A percentile compares a stretch with the other conserved stretches of the same genome.
phyloP scores from a whole-genome alignment of 1,139 yeast genomes.

The Geotrichum klebahnii region DNA sequence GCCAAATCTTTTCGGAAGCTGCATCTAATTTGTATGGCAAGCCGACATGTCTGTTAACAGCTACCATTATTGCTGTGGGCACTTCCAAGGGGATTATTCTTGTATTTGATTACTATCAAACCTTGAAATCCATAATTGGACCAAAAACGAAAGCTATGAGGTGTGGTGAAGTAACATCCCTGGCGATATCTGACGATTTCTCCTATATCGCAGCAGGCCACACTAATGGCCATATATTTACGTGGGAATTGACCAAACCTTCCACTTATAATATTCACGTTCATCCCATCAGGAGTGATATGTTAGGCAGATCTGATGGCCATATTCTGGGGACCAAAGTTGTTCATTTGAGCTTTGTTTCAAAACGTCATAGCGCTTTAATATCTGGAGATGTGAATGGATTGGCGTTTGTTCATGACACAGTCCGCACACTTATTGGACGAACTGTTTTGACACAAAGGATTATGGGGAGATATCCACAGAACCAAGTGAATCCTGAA shows the following conservation, averaged over 20 bases:
- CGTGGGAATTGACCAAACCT: constrained; percentile 46
- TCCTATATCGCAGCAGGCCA: constrained; percentile 49
- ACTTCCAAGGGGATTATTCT: constrained; percentile 57
- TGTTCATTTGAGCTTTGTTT: constrained; percentile 51
- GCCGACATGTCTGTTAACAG: constrained; percentile 47
- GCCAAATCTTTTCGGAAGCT: constrained; percentile 40
- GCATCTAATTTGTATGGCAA: constrained; percentile 47
- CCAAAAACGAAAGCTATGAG: constrained; percentile 31
- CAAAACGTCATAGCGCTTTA: constrained; percentile 54
- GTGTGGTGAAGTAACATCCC: constrained; percentile 46
- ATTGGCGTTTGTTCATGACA: constrained; percentile 55
- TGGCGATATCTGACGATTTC: constrained; percentile 51
- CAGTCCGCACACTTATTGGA: constrained; percentile 52
- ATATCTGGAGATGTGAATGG: constrained; percentile 61
- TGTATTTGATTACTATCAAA: constrained; percentile 62
- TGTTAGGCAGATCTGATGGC: constrained; percentile 41
- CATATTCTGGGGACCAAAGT: constrained; percentile 51
- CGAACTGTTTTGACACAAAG: constrained; percentile 48
- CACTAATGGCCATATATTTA: constrained; percentile 44
- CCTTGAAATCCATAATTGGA: constrained; percentile 44
- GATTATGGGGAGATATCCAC: constrained; percentile 49
- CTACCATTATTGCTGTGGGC: constrained; percentile 56
- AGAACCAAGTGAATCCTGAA: background rate
- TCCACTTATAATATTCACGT: constrained; percentile 35
- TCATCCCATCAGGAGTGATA: constrained; percentile 35